phyloP scores from a whole-genome alignment of 805 yeast genomes.

The Sungouiella thailandica region DNA sequence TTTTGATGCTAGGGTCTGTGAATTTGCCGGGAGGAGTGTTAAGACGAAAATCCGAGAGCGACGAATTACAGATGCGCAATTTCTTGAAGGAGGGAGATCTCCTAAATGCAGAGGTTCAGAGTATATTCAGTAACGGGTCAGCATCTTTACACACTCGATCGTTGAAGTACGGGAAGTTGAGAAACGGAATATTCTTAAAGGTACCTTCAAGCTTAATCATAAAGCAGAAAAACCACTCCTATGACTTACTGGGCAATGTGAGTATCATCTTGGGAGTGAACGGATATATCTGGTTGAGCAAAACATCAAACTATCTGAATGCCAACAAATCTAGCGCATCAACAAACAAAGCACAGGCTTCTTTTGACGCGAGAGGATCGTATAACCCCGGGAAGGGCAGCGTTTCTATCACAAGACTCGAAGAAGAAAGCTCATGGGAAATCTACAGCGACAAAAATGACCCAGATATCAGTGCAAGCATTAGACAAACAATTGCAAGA shows the following conservation, averaged over 20 bases:
- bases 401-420: constrained; percentile 75
- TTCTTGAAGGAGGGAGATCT: constrained; percentile 94
- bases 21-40: constrained; percentile 96
- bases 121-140: constrained; percentile 80
- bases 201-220: constrained; percentile 83
- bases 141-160: constrained; percentile 95
- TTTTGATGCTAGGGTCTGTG: constrained; percentile 88
- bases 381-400: constrained; percentile 57
- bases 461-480: constrained; percentile 48
- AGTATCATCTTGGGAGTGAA: constrained; percentile 89
- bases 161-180: constrained; percentile 86
- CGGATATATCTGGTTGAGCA: constrained; percentile 90
- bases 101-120: constrained; percentile 93
- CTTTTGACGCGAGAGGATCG: constrained; percentile 28
- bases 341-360: constrained; percentile 35
- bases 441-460: constrained; percentile 91
- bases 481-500: constrained; percentile 72
- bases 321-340: constrained; percentile 15
- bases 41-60: constrained; percentile 90
- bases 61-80: constrained; percentile 92
- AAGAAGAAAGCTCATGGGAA: constrained; percentile 92
- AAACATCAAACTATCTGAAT: constrained; percentile 25
- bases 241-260: constrained; percentile 89
- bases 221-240: constrained; percentile 82
- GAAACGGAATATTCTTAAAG: constrained; percentile 79